Evolutionary conservation across 1,284 basidiomycete genomes (phyloP).

Genomic region (Cryptococcus sp.): DNA sequence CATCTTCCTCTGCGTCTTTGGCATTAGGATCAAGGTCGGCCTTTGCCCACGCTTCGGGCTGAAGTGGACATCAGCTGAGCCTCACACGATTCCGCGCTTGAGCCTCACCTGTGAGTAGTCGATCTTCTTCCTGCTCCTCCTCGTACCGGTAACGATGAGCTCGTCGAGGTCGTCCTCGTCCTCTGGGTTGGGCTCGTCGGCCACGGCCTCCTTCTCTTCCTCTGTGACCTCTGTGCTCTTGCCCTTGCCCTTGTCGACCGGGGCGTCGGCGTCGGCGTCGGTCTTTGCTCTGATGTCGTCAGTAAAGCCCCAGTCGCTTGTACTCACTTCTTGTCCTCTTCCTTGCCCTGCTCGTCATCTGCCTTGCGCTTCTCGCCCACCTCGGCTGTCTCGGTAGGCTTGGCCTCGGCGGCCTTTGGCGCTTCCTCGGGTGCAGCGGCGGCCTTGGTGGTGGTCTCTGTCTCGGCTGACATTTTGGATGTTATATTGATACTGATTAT

Average conservation of each 20-base stretch:
- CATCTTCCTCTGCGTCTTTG: conserved; percentile 37
- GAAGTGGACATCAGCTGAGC: neutral
- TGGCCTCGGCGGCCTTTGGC: conserved; percentile 12
- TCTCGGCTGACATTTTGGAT: conserved; percentile 24
- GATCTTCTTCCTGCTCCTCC: conserved; percentile 35
- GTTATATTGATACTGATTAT: neutral
- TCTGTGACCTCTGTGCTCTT: conserved; percentile 23
- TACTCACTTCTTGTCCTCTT: conserved; percentile 39
- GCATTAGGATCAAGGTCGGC: conserved; percentile 42
- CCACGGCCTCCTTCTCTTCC: conserved; percentile 19
- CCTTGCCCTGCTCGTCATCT: conserved; percentile 14
- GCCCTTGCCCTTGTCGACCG: conserved; percentile 37
- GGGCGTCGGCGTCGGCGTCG: conserved; percentile 16
- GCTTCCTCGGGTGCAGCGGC: conserved; percentile 7
- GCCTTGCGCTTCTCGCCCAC: conserved; percentile 29
- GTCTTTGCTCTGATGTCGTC: conserved; percentile 31
- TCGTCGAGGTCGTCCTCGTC: conserved; percentile 31
- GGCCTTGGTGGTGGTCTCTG: conserved; percentile 12
- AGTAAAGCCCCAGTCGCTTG: neutral
- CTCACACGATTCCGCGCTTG: neutral
- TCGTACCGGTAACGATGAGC: conserved; percentile 32
- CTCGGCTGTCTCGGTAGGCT: conserved; percentile 9
- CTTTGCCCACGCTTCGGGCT: conserved; percentile 39
- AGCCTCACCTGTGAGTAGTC: conserved; percentile 42
- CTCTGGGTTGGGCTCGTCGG: conserved; percentile 23